These are phyloP conservation scores for Madurella fahalii DNA, from an alignment of 2,329 filamentous ascomycete species.

Conservation along the genomic window DNA sequence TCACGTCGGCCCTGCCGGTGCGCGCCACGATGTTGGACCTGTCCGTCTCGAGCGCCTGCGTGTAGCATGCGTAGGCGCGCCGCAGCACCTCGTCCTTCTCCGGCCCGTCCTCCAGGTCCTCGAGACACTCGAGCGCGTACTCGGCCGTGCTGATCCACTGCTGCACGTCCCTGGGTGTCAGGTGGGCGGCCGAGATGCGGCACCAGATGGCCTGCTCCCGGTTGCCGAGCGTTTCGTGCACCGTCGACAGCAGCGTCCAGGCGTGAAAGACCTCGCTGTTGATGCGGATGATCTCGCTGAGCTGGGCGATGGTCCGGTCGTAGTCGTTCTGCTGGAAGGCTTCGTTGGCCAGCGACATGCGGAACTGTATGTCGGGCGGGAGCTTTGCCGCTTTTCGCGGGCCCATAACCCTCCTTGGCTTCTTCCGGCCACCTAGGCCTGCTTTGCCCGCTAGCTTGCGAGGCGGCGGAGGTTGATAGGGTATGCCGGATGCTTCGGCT, in stretches of 20 bases:
- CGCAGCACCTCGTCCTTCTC: constrained; percentile 30
- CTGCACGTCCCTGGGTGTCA: constrained; percentile 56
- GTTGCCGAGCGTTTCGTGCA: constrained; percentile 58
- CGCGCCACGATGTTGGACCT: constrained; percentile 54
- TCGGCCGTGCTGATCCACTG: constrained; percentile 58
- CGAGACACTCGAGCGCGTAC: constrained; percentile 50
- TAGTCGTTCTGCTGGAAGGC: constrained; percentile 62
- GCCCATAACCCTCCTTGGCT: constrained; percentile 30
- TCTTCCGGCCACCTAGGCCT: constrained; percentile 1
- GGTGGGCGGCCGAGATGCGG: constrained; percentile 58
- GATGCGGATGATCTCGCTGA: constrained; percentile 62
- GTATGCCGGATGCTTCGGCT: constrained; percentile 16
- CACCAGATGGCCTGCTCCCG: constrained; percentile 55
- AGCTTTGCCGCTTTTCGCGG: constrained; percentile 62
- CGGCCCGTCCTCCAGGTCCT: constrained; percentile 42
- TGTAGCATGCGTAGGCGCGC: constrained; percentile 56
- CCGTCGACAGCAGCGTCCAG: constrained; percentile 58
- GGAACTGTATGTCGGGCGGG: constrained; percentile 65
- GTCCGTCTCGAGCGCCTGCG: constrained; percentile 56
- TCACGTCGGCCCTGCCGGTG: constrained; percentile 55
- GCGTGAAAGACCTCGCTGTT: constrained; percentile 64
- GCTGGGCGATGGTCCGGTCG: constrained; percentile 53
- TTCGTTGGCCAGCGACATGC: constrained; percentile 63
- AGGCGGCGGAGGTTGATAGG: constrained; percentile 11
- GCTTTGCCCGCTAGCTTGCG: constrained; percentile 1